Evolutionary conservation across 305 asterid species (phyloP), one percentile per base, ranked within the genome.

Genomic region (Fraxinus ornus): DNA sequence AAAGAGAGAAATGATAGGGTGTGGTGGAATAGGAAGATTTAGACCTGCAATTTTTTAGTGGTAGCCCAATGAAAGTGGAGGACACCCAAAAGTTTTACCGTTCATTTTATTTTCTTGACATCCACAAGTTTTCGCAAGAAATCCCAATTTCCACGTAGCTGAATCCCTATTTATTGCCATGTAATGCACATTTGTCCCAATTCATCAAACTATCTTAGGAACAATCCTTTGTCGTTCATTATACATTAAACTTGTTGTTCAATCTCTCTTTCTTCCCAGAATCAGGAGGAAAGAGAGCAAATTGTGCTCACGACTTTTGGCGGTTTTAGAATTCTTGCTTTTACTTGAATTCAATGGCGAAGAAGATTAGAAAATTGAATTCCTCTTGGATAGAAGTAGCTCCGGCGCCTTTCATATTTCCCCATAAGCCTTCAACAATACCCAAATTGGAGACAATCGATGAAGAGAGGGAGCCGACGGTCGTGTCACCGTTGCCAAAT

Each of bases 371-470:
- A 60, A 76, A 77, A 1, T 37, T 76, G 71, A 36, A 81, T 44
- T 37, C 62, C 33, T 84, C 62, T 13, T 86, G 88, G 83, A 85
- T 75, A 79, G 89, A 77, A 66, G 83, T 89, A 68, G 88, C 90
- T 77, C 89, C 89, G 1, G 57, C 76, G 0, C 85, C 55, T 0
- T 78, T 89, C 7, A 37, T 44, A 0, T 32, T 24, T 76, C 87
- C 86, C 9, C 75, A 17, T 5, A 52, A 82, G 83, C 79, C 91
- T 33, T 82, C 86, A 21, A 37, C 72, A 1, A 1, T 57, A 26
- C 86, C 87, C 17, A 83, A 75, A 4, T 68, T 89, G 80, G 89
- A 83, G 80, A 82, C 91, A 0, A 83, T 78, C 36, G 8, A 57
- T 0, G 89, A 86, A 55, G 86, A 66, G 2, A 83, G 64, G 86